Evolutionary conservation across 805 yeast species (phyloP).

Genomic region (Maudiozyma serrabonitensis): DNA sequence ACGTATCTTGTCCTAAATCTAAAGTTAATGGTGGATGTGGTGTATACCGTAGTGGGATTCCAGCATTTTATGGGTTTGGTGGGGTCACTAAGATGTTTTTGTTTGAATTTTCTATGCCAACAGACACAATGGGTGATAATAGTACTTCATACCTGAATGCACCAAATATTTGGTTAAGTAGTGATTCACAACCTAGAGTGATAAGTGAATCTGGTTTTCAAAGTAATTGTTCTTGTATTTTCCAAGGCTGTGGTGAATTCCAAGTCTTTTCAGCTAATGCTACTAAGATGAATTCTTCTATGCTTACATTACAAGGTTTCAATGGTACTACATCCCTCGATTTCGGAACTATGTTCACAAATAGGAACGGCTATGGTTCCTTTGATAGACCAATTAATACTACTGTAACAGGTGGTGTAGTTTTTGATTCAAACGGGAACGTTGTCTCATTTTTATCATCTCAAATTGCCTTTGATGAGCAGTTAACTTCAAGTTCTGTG

Average conservation of each 20-base stretch:
- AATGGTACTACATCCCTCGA: slow-evolving; percentile 8
- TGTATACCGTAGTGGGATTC: slow-evolving; percentile 57
- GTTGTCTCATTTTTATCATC: slow-evolving; percentile 51
- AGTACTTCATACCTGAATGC: slow-evolving; percentile 31
- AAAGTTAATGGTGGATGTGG: slow-evolving; percentile 55
- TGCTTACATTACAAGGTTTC: slow-evolving; percentile 53
- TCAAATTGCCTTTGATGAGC: slow-evolving; percentile 37
- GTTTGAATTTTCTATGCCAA: slow-evolving; percentile 58
- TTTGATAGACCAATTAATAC: slow-evolving; percentile 41
- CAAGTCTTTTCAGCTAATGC: slow-evolving; percentile 38
- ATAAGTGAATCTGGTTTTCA: slow-evolving; percentile 44
- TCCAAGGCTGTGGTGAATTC: slow-evolving; percentile 65
- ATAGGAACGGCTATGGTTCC: slow-evolving; percentile 32
- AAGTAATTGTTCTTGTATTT: slow-evolving; percentile 60
- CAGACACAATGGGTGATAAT: slow-evolving; percentile 33
- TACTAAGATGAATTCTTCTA: slow-evolving; percentile 51
- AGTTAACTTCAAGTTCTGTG: slow-evolving; percentile 36
- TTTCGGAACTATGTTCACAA: neutral
- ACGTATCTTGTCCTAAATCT: slow-evolving; percentile 43
- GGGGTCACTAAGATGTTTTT: slow-evolving; percentile 60
- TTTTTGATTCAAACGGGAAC: slow-evolving; percentile 50
- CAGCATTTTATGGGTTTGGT: slow-evolving; percentile 60
- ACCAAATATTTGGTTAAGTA: slow-evolving; percentile 68
- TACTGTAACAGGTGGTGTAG: slow-evolving; percentile 61
- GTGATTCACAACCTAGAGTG: slow-evolving; percentile 63